Base-by-base conservation (phyloP, 768 basidiomycete genomes). In the Pisolithus marmoratus region DNA sequence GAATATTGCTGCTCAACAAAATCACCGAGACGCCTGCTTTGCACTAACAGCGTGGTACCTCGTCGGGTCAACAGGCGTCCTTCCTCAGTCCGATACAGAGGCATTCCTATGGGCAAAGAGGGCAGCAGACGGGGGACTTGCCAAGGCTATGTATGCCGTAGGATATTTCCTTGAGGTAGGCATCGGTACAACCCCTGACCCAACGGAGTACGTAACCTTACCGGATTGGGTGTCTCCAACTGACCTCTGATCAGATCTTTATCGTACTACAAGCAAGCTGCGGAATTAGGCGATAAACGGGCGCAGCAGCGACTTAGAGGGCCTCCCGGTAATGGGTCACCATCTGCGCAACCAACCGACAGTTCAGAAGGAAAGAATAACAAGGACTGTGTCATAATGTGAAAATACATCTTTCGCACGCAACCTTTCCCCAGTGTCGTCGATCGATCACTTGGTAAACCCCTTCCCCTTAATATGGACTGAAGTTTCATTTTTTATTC, bases 31-130 rank as follows among this genome's bases (percentile, higher is more conserved):
- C 62, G 94, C 95, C 0, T 98, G 95, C 66, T 98, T 98, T 63
- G 95, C 96, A 1, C 77, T 99, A 38, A 98, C 96, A 17, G 94
- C 96, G 7, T 99, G 95, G 95, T 99, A 99, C 64, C 85, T 99
- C 57, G 95, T 98, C 54, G 96, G 96, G 44, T 97, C 94, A 8
- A 91, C 94, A 0, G 95, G 96, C 22, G 93, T 99, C 2, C 80
- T 99, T 15, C 95, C 96, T 1, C 96, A 99, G 64, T 96, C 94
- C 0, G 96, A 99, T 65, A 98, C 95, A 0, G 96, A 99, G 64
- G 96, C 96, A 11, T 98, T 84, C 70, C 74, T 99, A 3, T 99
- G 96, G 96, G 92, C 96, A 5, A 90, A 90, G 70, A 94, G 85
- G 62, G 94, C 96, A 22, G 94, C 94, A 17, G 94, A 97, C 27